Conservation (phyloP, 768 basidiomycete genomes). For the Tricholoma terreum region DNA sequence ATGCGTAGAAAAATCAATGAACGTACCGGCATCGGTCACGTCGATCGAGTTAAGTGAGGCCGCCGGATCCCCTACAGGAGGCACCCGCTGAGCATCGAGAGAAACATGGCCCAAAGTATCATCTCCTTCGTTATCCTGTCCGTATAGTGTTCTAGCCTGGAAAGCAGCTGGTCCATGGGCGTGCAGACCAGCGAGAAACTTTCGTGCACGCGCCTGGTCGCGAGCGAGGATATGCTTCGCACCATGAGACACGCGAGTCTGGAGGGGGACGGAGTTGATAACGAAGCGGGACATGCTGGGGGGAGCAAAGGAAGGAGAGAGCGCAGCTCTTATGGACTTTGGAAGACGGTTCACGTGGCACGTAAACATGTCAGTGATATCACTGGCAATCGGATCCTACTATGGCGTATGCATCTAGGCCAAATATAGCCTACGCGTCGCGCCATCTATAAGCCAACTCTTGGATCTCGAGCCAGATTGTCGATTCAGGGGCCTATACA, state of each 20-base stretch:
- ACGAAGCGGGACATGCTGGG: constrained; percentile 35
- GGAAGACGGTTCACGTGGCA: neutral
- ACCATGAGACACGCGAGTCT: constrained; percentile 40
- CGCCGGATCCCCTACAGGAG: constrained; percentile 16
- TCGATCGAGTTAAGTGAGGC: constrained; percentile 41
- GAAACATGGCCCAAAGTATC: neutral
- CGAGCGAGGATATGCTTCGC: constrained; percentile 48
- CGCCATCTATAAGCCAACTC: no score
- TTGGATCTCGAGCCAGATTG: no score
- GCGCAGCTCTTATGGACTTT: neutral
- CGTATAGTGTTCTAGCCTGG: constrained; percentile 21
- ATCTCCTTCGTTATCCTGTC: neutral
- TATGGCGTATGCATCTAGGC: neutral
- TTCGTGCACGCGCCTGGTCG: constrained; percentile 53
- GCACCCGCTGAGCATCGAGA: neutral
- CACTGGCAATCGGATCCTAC: neutral
- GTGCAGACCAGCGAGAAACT: constrained; percentile 50
- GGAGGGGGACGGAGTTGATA: constrained; percentile 42
- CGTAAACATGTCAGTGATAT: neutral
- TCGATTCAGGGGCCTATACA: no score
- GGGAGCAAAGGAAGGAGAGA: neutral
- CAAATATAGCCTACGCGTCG: neutral
- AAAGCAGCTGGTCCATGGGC: constrained; percentile 49
- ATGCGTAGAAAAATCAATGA: neutral
- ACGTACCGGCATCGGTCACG: constrained; percentile 51